Conservation (phyloP, 2,329 filamentous ascomycete genomes). For the Aspergillus sp. region DNA sequence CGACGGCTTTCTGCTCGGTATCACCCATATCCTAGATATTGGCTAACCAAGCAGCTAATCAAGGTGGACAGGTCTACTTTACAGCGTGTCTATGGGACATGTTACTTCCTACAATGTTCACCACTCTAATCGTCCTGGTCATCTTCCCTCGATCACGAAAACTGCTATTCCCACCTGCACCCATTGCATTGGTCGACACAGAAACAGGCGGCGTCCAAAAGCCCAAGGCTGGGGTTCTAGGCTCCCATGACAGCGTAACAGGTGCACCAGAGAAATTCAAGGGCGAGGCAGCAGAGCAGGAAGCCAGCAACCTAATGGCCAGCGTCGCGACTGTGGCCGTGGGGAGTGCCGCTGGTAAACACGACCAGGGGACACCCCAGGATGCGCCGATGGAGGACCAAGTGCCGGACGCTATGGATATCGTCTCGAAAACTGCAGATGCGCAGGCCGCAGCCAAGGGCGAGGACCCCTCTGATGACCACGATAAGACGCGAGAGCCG, state of each 20-base stretch:
- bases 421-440: slow-evolving; percentile 56
- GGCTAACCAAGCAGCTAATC: background rate
- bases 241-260: slow-evolving; percentile 73
- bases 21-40: slow-evolving; percentile 13
- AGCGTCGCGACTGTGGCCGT: slow-evolving; percentile 68
- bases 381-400: slow-evolving; percentile 50
- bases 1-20: slow-evolving; percentile 63
- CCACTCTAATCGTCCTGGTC: slow-evolving; percentile 65
- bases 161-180: slow-evolving; percentile 71
- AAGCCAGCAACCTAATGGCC: slow-evolving; percentile 78
- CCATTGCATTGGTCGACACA: slow-evolving; percentile 68
- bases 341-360: slow-evolving; percentile 66
- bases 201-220: slow-evolving; percentile 74
- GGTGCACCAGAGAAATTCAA: slow-evolving; percentile 81
- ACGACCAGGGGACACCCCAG: slow-evolving; percentile 66
- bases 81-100: slow-evolving; percentile 72
- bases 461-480: slow-evolving; percentile 47
- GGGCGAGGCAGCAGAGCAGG: slow-evolving; percentile 79
- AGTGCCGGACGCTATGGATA: slow-evolving; percentile 62
- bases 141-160: slow-evolving; percentile 62
- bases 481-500: slow-evolving; percentile 78
- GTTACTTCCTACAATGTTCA: slow-evolving; percentile 59
- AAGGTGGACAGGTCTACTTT: slow-evolving; percentile 48
- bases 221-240: slow-evolving; percentile 72
- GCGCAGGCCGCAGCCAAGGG: slow-evolving; percentile 57